phyloP scores from a whole-genome alignment of 164 flowering plant genomes.

The Nelumbo lutea region DNA sequence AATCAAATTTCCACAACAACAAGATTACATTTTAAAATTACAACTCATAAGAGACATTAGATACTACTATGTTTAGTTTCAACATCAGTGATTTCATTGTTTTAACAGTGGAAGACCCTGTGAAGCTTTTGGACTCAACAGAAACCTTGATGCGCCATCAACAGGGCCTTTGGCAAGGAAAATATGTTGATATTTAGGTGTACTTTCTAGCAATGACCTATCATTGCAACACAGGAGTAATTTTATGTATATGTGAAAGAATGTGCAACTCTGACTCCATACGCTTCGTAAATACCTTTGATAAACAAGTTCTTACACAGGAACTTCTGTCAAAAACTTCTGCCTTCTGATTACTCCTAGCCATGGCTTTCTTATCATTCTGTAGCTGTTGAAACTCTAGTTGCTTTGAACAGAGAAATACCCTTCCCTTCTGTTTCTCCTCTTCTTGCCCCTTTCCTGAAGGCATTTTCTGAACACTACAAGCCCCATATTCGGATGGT shows the following conservation, averaged over 20 bases:
- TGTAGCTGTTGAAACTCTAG: slow-evolving; percentile 16
- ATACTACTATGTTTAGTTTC: not conserved
- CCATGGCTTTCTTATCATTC: slow-evolving; percentile 14
- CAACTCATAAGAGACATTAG: not conserved
- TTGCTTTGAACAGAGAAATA: slow-evolving; percentile 13
- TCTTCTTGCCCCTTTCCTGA: not conserved
- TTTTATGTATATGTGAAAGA: slow-evolving; percentile 7
- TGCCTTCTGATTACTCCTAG: not conserved
- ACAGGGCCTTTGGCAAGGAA: slow-evolving; percentile 4
- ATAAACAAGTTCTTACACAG: slow-evolving; percentile 1
- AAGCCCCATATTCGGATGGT: slow-evolving; percentile 30
- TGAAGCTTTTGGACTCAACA: slow-evolving; percentile 9
- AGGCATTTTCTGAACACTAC: slow-evolving; percentile 15
- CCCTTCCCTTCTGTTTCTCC: slow-evolving; percentile 11
- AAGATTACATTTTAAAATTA: slow-evolving; percentile 3
- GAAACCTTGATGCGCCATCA: slow-evolving; percentile 4
- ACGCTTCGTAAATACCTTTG: slow-evolving; percentile 8
- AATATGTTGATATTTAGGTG: not conserved
- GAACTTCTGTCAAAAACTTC: slow-evolving; percentile 10
- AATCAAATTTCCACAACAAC: not conserved
- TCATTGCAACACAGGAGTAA: slow-evolving; percentile 8
- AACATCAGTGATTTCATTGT: not conserved
- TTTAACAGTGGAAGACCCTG: slow-evolving; percentile 5
- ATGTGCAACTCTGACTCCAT: not conserved
- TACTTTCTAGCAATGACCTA: slow-evolving; percentile 4